Evolutionary conservation across 129 eudicot species (phyloP).

Genomic region (Mikania micrantha): DNA sequence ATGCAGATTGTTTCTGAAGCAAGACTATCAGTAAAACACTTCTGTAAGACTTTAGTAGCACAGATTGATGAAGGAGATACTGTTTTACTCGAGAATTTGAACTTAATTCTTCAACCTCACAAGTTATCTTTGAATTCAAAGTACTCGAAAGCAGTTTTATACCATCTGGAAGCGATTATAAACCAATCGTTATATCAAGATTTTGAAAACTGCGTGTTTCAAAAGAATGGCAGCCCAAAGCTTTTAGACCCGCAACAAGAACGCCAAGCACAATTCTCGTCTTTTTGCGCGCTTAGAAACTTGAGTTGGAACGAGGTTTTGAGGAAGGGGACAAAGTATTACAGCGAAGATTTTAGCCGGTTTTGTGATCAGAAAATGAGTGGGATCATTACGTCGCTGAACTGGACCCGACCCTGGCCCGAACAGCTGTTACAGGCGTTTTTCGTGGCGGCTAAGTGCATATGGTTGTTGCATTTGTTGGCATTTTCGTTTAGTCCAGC

Average conservation of each 20-base stretch:
- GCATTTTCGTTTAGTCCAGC: constrained; percentile 73
- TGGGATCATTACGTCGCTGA: constrained; percentile 49
- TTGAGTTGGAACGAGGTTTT: constrained; percentile 91
- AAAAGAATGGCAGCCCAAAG: constrained; percentile 63
- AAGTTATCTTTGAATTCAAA: constrained; percentile 63
- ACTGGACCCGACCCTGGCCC: constrained; percentile 92
- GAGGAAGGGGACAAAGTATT: constrained; percentile 83
- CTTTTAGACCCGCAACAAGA: constrained; percentile 68
- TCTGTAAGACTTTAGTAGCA: constrained; percentile 59
- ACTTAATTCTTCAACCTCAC: constrained; percentile 62
- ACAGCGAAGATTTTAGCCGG: constrained; percentile 86
- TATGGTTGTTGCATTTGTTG: constrained; percentile 87
- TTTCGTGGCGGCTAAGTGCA: constrained; percentile 92
- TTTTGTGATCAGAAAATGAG: constrained; percentile 96
- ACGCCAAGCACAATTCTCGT: constrained; percentile 57
- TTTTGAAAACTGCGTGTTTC: constrained; percentile 81
- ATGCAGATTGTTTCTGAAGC: constrained; percentile 83
- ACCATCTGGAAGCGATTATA: constrained; percentile 83
- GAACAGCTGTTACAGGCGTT: constrained; percentile 82
- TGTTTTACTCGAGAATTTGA: constrained; percentile 46
- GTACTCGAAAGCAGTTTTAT: constrained; percentile 57
- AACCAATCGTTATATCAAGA: constrained; percentile 79
- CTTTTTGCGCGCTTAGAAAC: constrained; percentile 75
- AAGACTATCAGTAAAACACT: constrained; percentile 79
- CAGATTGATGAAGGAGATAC: constrained; percentile 65